Conservation (phyloP, 192 early-diverging fungal species). For the Rhizoclosmatium sp. region DNA sequence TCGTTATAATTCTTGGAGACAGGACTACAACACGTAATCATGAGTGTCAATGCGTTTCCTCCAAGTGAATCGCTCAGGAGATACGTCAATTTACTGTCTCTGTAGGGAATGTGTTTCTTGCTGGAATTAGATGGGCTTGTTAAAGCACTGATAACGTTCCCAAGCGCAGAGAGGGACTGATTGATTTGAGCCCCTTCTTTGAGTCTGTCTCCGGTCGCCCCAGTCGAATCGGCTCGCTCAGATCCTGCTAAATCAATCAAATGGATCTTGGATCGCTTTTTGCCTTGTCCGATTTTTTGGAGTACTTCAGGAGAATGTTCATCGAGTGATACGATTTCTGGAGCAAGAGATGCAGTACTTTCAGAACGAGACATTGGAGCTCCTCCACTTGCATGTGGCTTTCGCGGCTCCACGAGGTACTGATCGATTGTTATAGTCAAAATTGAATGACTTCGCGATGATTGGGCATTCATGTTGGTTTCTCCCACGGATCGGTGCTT, state of each 20-base stretch:
- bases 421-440: constrained; percentile 80
- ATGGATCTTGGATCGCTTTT: constrained; percentile 64
- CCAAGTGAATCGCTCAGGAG: constrained; percentile 59
- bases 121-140: constrained; percentile 40
- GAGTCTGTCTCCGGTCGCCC: constrained; percentile 81
- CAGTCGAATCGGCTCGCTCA: constrained; percentile 88
- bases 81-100: constrained; percentile 64
- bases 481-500: constrained; percentile 48
- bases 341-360: neutral
- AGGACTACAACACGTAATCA: constrained; percentile 38
- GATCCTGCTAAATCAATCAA: constrained; percentile 83
- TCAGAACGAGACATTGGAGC: constrained; percentile 24
- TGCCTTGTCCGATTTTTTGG: constrained; percentile 32
- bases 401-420: constrained; percentile 26
- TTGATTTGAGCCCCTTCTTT: constrained; percentile 88
- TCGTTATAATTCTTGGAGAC: constrained; percentile 12
- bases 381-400: neutral
- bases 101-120: constrained; percentile 50
- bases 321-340: constrained; percentile 43
- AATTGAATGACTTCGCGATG: constrained; percentile 77
- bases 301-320: constrained; percentile 61
- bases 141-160: constrained; percentile 86
- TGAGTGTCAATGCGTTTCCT: constrained; percentile 59
- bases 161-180: constrained; percentile 77
- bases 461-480: constrained; percentile 60